Evolutionary conservation across 495 filamentous ascomycete species (phyloP), one percentile per base, ranked within the genome.

Genomic region (Beverwykella pulmonaria): DNA sequence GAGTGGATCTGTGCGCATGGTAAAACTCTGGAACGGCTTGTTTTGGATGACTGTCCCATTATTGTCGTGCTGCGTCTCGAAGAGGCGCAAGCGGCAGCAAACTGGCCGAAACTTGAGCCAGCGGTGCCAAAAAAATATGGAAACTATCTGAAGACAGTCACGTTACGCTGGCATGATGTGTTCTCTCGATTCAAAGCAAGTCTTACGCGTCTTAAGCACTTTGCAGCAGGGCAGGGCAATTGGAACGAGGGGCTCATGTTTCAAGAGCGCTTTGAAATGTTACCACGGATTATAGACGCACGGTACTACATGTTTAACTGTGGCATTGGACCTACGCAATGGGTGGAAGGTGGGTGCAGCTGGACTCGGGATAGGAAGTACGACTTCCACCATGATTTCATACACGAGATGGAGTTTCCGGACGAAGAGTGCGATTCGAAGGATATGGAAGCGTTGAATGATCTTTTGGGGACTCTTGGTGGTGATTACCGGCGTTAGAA

Each of bases 41-140:
- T 59, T 8, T 19, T 59, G 17, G 56, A 59, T 19, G 20, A 59
- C 20, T 59, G 56, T 19, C 56, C 56, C 19, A 59, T 59, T 47
- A 25, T 47, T 14, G 19, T 20, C 36, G 34, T 10, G 9, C 56
- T 59, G 9, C 7, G 17, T 12, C 29, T 59, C 34, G 12, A 12
- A 2, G 20, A 48, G n/a, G 26, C 19, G 17, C 20, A 44, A 19
- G 29, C 36, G 14, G 3, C 5, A 2, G 17, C 34, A 14, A 25
- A 59, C 41, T 59, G 34, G 34, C 34, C 30, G 20, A 36, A 47
- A 12, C 39, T 59, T 8, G 8, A 23, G 22, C 47, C 47, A 10
- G 19, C 47, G 19, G 47, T 9, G 22, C 9, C 9, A 8, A 17
- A 41, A 8, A 8, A 17, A 8, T 41, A 41, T 17, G 36, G 17